Conservation (phyloP, 192 early-diverging fungal genomes). For the Backusella westeae region DNA sequence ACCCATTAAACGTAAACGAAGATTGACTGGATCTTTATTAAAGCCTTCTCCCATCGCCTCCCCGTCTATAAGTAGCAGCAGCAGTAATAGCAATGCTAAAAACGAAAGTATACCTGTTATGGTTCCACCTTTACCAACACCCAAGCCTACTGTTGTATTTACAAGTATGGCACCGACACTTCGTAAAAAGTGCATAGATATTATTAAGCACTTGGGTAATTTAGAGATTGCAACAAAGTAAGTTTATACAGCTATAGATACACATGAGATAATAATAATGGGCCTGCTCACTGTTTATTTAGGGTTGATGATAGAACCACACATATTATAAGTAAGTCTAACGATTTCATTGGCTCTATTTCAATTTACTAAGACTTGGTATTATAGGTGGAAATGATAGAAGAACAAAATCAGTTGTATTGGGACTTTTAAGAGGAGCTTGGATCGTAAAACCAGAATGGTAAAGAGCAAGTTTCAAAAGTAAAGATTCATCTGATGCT, state of each 20-base stretch:
- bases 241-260: neutral
- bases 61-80: neutral
- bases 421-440: neutral
- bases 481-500: neutral
- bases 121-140: neutral
- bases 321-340: constrained; percentile 24
- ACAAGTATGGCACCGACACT: neutral
- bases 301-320: constrained; percentile 25
- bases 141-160: constrained; percentile 9
- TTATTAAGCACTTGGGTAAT: neutral
- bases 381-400: constrained; percentile 11
- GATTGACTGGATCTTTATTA: constrained; percentile 2
- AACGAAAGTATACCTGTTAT: neutral
- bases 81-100: neutral
- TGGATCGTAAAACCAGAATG: neutral
- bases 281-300: neutral
- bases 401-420: constrained; percentile 9
- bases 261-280: too few relatives aligned
- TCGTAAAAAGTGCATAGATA: neutral
- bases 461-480: neutral
- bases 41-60: neutral
- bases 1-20: constrained; percentile 15
- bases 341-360: neutral
- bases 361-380: neutral
- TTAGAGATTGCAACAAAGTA: neutral